phyloP scores from a whole-genome alignment of 352 stramenopile genomes.

The Phytophthora cryptogea region DNA sequence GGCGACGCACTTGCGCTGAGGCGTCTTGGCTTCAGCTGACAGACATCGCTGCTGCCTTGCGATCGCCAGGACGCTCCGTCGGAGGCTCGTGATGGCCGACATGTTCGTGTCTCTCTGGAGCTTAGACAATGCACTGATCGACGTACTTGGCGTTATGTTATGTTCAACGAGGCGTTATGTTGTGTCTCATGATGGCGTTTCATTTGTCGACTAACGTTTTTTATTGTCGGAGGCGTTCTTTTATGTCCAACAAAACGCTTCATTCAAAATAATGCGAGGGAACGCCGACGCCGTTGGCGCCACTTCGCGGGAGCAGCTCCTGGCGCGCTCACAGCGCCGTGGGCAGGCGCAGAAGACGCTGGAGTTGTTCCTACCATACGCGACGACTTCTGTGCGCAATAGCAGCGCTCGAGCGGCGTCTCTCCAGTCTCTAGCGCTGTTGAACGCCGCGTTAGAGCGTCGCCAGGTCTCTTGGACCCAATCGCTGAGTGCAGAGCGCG shows the following conservation, averaged over 20 bases:
- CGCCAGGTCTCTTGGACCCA: slow-evolving; percentile 24
- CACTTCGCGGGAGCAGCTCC: slow-evolving; percentile 28
- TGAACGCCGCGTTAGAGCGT: slow-evolving; percentile 29
- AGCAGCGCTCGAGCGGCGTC: background rate
- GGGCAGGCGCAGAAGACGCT: slow-evolving; percentile 22
- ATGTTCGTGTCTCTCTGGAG: too few relatives aligned
- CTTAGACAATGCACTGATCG: background rate
- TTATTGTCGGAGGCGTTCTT: too few relatives aligned
- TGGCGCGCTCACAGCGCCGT: slow-evolving; percentile 31
- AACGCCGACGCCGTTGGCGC: slow-evolving; percentile 13
- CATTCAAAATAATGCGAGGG: slow-evolving; percentile 23
- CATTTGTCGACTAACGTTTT: too few relatives aligned
- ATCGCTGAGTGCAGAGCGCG: slow-evolving; percentile 13
- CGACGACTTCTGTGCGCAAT: slow-evolving; percentile 10
- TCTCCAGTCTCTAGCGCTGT: slow-evolving; percentile 13
- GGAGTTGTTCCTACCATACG: slow-evolving; percentile 25
- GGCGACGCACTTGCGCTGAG: slow-evolving; percentile 58
- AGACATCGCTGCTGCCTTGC: slow-evolving; percentile 6
- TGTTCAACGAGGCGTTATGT: too few relatives aligned
- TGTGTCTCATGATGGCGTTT: too few relatives aligned
- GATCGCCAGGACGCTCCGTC: slow-evolving; percentile 13
- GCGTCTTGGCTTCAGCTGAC: background rate
- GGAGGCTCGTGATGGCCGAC: slow-evolving; percentile 11
- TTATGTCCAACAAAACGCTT: background rate
- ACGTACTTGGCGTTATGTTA: too few relatives aligned